Evolutionary conservation across 495 filamentous ascomycete genomes (phyloP).

Genomic region (Rostrohypoxylon terebratum): DNA sequence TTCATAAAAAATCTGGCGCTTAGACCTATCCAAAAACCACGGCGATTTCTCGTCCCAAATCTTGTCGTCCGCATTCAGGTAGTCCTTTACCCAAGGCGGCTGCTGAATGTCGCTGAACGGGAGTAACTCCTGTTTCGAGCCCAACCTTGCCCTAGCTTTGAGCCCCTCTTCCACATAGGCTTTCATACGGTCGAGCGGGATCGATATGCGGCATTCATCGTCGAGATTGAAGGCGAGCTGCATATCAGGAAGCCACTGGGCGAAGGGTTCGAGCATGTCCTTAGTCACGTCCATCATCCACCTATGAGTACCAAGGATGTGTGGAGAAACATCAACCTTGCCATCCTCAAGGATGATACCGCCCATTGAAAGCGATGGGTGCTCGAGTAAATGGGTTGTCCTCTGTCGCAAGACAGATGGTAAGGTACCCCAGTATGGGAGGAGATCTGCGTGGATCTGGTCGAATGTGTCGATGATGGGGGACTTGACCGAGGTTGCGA

Average conservation of each 20-base stretch:
- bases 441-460: conserved; percentile 74
- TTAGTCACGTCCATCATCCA: conserved; percentile 70
- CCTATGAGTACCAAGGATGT: conserved; percentile 45
- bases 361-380: conserved; percentile 46
- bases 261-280: conserved; percentile 76
- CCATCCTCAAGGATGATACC: conserved; percentile 62
- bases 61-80: conserved; percentile 37
- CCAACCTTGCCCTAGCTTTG: conserved; percentile 50
- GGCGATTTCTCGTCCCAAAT: conserved; percentile 42
- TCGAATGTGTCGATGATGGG: conserved; percentile 80
- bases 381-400: conserved; percentile 46
- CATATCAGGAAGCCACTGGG: conserved; percentile 80
- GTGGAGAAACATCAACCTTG: conserved; percentile 53
- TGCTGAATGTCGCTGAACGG: conserved; percentile 49
- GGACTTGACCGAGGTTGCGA: conserved; percentile 71
- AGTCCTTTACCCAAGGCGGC: conserved; percentile 39
- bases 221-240: conserved; percentile 84
- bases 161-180: conserved; percentile 49
- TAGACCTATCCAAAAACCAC: conserved; percentile 43
- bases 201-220: conserved; percentile 78
- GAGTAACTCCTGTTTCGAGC: conserved; percentile 33
- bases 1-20: conserved; percentile 60
- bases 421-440: conserved; percentile 77
- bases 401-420: conserved; percentile 68
- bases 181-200: conserved; percentile 68